Percentiles rank a stretch among this genome's conserved stretches.
These are phyloP conservation scores for Hsuehochloa calcarea DNA, from an alignment of 176 grass and related monocot genomes.

Conservation along the genomic window DNA sequence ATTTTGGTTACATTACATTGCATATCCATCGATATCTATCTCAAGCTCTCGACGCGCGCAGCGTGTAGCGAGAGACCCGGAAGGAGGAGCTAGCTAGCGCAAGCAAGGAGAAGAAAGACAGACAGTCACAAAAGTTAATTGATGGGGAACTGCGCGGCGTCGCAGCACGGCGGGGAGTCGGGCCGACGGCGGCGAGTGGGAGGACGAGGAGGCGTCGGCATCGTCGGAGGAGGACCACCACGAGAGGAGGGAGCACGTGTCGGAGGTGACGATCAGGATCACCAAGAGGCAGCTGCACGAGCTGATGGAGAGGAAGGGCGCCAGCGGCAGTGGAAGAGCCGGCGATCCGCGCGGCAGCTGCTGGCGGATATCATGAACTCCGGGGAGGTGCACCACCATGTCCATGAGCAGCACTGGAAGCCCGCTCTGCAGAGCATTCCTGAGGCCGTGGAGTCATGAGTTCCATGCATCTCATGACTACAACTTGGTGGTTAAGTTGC, in stretches of 20 bases:
- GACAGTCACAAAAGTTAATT: not conserved
- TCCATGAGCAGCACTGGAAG: conserved; percentile 58
- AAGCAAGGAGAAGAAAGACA: not conserved
- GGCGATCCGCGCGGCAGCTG: conserved; percentile 36
- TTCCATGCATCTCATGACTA: not conserved
- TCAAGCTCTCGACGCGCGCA: not conserved
- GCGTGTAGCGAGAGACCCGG: not conserved
- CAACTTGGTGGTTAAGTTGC: not conserved
- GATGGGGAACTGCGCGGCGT: conserved; percentile 57
- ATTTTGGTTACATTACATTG: not conserved
- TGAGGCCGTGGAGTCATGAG: conserved; percentile 44
- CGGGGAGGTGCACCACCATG: conserved; percentile 51
- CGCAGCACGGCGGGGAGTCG: conserved; percentile 35
- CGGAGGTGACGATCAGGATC: conserved; percentile 72
- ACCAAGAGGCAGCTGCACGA: conserved; percentile 64
- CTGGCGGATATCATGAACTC: conserved; percentile 62
- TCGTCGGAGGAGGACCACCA: not conserved
- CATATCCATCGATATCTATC: conserved; percentile 10
- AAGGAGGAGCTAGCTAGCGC: not conserved
- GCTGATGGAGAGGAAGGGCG: conserved; percentile 31
- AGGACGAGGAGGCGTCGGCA: conserved; percentile 27
- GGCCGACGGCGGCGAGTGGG: conserved; percentile 56
- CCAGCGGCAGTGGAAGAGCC: not conserved
- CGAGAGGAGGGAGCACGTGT: not conserved
- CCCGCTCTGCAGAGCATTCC: conserved; percentile 69